Evolutionary conservation across 2,329 filamentous ascomycete genomes (phyloP), one percentile per base, ranked within the genome.

Genomic region (Exophiala phaeomuriformis): DNA sequence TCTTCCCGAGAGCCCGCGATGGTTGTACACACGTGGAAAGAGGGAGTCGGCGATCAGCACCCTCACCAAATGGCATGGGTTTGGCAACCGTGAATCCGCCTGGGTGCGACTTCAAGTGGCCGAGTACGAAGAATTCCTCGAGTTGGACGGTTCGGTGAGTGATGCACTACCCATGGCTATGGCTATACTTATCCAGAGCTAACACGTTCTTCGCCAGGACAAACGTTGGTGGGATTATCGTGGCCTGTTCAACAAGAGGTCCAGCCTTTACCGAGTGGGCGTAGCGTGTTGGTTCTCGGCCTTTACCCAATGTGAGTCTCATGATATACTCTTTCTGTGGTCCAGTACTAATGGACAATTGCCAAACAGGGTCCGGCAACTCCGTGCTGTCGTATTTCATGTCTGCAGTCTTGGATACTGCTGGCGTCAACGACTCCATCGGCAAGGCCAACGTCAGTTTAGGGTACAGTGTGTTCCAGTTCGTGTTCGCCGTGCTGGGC

Each of bases 1-100:
- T 58, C 69, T 84, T 1, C 82, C 82, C 0, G 82, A 85, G 61
- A 82, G 78, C 2, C 82, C 82, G 1, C 69, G 82, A 52, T 84
- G 80, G 80, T 70, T 83, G 27, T 79, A 81, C 52, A 75, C 76
- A 52, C 75, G 80, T 51, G 77, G 80, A 54, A 75, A 77, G n/a
- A 71, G 76, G 8, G 78, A 82, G 27, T 73, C 83, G 58, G 80
- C 79, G 0, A 69, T 77, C n/a, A 67, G 72, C 4, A 75, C 79
- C 3, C 73, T 87, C 53, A 73, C 77, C 5, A 77, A 77, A 56
- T 81, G 80, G 61, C 82, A 84, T 48, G 81, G 79, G 1, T 74
- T 80, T 59, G 72, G 72, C 1, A 67, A 71, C 36, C 51, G 55
- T 1, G 62, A 68, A 7, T 65, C 62, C 9, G 51, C 59, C 10